These are phyloP conservation scores for Phytopythium litorale DNA, from an alignment of 352 stramenopile genomes.

Conservation along the genomic window DNA sequence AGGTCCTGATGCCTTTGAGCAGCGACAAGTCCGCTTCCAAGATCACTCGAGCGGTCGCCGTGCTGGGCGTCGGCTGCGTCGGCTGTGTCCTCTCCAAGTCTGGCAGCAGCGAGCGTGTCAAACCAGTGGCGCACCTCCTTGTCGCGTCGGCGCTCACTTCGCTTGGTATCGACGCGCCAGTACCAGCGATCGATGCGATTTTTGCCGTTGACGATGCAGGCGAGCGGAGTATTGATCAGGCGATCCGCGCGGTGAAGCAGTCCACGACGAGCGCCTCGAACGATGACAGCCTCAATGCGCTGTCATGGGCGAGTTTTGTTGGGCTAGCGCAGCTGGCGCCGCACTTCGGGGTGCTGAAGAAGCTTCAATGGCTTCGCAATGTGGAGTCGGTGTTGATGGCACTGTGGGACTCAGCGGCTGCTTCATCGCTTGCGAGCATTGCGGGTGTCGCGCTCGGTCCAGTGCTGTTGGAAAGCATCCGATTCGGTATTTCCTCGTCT, in stretches of 20 bases:
- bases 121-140: not conserved
- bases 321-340: slow-evolving; percentile 24
- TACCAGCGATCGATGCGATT: not conserved
- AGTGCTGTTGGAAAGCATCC: slow-evolving; percentile 34
- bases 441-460: slow-evolving; percentile 31
- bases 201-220: not conserved
- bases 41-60: slow-evolving; percentile 16
- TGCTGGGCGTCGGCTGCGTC: slow-evolving; percentile 26
- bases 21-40: slow-evolving; percentile 8
- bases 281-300: not conserved
- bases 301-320: slow-evolving; percentile 30
- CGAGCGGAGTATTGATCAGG: not conserved
- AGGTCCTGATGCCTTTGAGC: slow-evolving; percentile 16
- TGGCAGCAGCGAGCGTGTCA: not conserved
- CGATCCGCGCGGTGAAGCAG: not conserved
- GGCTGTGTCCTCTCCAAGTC: slow-evolving; percentile 18
- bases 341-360: slow-evolving; percentile 24
- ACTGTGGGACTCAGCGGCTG: slow-evolving; percentile 14
- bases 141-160: not conserved
- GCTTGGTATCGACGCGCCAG: not conserved
- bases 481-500: slow-evolving; percentile 22
- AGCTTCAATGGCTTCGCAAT: slow-evolving; percentile 40
- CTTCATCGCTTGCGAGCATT: slow-evolving; percentile 10
- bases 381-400: slow-evolving; percentile 25
- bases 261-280: no score